phyloP scores from a whole-genome alignment of 2,329 filamentous ascomycete genomes.

The Aureobasidium sp. region DNA sequence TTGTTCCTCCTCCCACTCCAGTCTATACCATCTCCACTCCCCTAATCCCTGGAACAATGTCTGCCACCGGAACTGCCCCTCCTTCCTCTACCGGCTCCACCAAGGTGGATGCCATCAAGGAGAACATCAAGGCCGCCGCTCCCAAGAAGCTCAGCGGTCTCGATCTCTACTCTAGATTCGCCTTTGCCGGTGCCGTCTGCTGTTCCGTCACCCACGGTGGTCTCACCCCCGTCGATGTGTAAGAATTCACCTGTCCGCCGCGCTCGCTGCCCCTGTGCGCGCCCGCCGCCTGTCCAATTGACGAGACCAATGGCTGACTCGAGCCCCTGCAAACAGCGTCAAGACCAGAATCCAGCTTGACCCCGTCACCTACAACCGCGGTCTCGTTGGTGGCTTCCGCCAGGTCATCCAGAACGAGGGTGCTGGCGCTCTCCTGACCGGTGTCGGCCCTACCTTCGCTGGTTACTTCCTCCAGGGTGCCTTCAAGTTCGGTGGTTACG shows the following conservation, averaged over 20 bases:
- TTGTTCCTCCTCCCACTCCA: not conserved
- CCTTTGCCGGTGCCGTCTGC: constrained; percentile 94
- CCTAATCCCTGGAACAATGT: constrained; percentile 18
- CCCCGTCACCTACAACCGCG: constrained; percentile 78
- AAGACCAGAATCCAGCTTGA: constrained; percentile 95
- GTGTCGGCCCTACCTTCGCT: constrained; percentile 74
- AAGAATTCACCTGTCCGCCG: constrained; percentile 43
- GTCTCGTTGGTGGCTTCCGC: constrained; percentile 76
- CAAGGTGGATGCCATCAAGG: constrained; percentile 46
- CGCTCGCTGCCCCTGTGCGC: not conserved
- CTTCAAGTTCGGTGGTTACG: constrained; percentile 91
- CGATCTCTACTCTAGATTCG: constrained; percentile 87
- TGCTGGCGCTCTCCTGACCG: constrained; percentile 76
- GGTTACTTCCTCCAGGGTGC: constrained; percentile 93
- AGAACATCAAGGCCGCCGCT: constrained; percentile 35
- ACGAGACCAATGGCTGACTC: constrained; percentile 12
- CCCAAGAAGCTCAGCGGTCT: constrained; percentile 53
- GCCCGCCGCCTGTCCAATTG: not conserved
- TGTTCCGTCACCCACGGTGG: constrained; percentile 96
- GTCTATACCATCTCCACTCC: constrained; percentile 13
- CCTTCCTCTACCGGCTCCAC: constrained; percentile 40
- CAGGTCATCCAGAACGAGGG: constrained; percentile 80
- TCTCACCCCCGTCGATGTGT: constrained; percentile 99
- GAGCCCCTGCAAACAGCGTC: constrained; percentile 52
- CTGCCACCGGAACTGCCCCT: constrained; percentile 30